These are phyloP conservation scores for Filobasidium wieringae DNA, from an alignment of 768 basidiomycete genomes.

Conservation along the genomic window DNA sequence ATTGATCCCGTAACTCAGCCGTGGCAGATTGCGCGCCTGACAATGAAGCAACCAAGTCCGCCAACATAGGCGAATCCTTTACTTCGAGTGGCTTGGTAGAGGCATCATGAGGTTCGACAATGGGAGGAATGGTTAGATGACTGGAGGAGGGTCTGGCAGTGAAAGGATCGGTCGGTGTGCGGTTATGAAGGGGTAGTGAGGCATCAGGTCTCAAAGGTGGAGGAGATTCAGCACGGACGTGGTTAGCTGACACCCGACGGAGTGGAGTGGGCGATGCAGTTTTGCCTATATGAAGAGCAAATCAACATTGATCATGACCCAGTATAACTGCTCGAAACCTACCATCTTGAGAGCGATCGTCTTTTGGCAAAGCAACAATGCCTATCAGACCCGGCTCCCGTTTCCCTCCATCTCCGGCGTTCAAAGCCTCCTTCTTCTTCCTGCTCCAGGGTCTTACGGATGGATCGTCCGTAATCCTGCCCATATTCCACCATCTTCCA, in stretches of 20 bases:
- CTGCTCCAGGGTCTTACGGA: conserved; percentile 9
- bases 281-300: not conserved
- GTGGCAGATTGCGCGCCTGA: conserved; percentile 22
- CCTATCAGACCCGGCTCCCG: conserved; percentile 6
- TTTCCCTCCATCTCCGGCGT: conserved; percentile 1
- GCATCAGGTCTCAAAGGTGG: conserved; percentile 13
- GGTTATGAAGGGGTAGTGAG: conserved; percentile 10
- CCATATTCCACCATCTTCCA: conserved; percentile 82
- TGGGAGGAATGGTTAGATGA: not conserved
- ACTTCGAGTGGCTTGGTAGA: not conserved
- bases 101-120: not conserved
- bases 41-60: conserved; percentile 27
- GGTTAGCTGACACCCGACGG: not conserved
- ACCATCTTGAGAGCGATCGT: conserved; percentile 7
- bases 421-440: conserved; percentile 16
- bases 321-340: not conserved
- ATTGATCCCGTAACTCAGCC: not conserved
- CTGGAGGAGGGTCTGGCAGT: not conserved
- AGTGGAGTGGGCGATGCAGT: not conserved
- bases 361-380: conserved; percentile 12
- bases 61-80: conserved; percentile 23
- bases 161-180: not conserved
- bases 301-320: not conserved
- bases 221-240: conserved; percentile 8
- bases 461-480: conserved; percentile 48